Percentiles rank a stretch among this genome's conserved stretches.
Conservation (phyloP, 1,139 yeast genomes). For the Suhomyces terraborum region DNA sequence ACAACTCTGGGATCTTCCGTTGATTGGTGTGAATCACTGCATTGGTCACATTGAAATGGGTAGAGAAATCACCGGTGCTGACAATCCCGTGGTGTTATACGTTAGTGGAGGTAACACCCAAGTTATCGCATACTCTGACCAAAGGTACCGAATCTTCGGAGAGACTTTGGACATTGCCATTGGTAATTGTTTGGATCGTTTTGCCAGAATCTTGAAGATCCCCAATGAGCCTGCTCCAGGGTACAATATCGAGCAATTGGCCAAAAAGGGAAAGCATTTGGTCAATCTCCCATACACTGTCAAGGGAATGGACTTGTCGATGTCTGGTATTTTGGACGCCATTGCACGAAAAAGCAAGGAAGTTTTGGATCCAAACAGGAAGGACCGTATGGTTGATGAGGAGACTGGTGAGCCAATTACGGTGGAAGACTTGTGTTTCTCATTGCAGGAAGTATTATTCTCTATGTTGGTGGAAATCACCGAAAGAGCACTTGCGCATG, state of each 20-base stretch:
- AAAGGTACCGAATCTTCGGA: conserved; percentile 91
- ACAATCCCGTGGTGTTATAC: conserved; percentile 90
- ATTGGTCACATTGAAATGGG: conserved; percentile 99
- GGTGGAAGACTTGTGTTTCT: conserved; percentile 86
- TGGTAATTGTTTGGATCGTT: conserved; percentile 94
- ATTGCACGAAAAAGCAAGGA: conserved; percentile 81
- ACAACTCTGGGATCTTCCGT: conserved; percentile 77
- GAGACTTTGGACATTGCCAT: conserved; percentile 97
- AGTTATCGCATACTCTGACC: conserved; percentile 93
- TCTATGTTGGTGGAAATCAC: conserved; percentile 98
- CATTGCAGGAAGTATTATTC: conserved; percentile 87
- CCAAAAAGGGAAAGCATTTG: conserved; percentile 68
- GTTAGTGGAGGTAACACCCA: conserved; percentile 99
- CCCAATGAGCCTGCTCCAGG: conserved; percentile 98
- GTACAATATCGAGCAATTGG: conserved; percentile 92
- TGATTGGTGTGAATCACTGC: conserved; percentile 96
- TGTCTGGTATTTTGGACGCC: conserved; percentile 91
- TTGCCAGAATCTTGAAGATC: conserved; percentile 86
- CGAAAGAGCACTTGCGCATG: conserved; percentile 98
- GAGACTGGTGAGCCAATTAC: conserved; percentile 63
- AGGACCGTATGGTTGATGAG: conserved; percentile 47
- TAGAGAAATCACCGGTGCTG: conserved; percentile 92
- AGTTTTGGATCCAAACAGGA: conserved; percentile 45
- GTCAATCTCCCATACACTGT: conserved; percentile 91
- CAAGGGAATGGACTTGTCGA: conserved; percentile 96